Base-by-base conservation (phyloP, 225 moss, liverwort and hornwort genomes). In the Bryum argenteum region DNA sequence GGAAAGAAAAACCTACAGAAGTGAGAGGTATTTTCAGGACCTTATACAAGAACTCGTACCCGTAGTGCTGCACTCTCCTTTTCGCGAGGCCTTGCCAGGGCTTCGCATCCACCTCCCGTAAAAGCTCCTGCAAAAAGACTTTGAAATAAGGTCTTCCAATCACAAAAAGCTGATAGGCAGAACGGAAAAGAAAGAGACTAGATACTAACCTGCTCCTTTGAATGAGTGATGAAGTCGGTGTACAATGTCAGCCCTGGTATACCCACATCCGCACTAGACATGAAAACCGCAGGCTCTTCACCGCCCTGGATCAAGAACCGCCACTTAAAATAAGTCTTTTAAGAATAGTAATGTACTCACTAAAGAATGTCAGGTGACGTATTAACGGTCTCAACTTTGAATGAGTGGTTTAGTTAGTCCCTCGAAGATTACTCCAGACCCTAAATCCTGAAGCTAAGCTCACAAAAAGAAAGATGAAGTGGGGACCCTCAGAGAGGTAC, bases 31-130 rank as follows among this genome's bases (percentile, higher is more conserved):
- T 68, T 82, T 78, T 70, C 71, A 75, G 77, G 79, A 98, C 92
- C 94, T 92, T 98, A 75, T 98, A 98, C 84, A 92, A 83, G 89
- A 98, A 98, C 87, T 98, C 92, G 85, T 94, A 98, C 82, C 98
- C 98, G 64, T 87, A 93, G 77, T 94, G 98, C 74, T 98, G 98
- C 80, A 98, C 98, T 81, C 98, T 91, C 87, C 98, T 87, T 70
- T 86, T 98, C 21, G 94, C 92, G 58, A 98, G 92, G 71, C 64
- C 80, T 87, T 90, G 92, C 98, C 98, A 98, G 61, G 89, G 87
- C 70, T 83, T 80, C 52, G 63, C 80, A 89, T 94, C 94, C 56
- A 98, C 89, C 80, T 85, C 86, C n/a, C 75, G 83, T 71, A 94
- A 72, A 43, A 98, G 78, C n/a, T 82, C 80, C 94, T 94, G 87